Evolutionary conservation across 164 flowering plant species (phyloP).

Genomic region (Magnolia sinica): DNA sequence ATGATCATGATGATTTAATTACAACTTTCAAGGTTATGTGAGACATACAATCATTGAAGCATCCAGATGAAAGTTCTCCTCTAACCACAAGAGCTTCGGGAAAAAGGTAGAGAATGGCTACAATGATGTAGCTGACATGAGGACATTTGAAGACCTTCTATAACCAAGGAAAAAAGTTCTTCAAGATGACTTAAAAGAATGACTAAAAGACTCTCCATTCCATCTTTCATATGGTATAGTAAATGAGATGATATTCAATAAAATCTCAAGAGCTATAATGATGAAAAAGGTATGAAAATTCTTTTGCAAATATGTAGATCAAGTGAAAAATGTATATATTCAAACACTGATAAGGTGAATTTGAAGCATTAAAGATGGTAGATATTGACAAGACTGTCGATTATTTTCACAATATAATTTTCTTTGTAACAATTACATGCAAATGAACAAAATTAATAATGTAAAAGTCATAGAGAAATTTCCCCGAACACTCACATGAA

Average conservation of each 20-base stretch:
- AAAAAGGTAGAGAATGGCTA: too few relatives aligned
- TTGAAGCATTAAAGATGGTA: neutral
- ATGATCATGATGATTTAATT: too few relatives aligned
- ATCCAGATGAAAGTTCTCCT: too few relatives aligned
- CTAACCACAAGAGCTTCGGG: too few relatives aligned
- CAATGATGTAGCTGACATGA: too few relatives aligned
- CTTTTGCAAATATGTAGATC: neutral
- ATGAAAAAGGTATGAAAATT: constrained; percentile 2
- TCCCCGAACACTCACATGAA: neutral
- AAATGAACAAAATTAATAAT: neutral
- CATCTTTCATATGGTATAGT: neutral
- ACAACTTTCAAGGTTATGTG: too few relatives aligned
- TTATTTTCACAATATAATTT: neutral
- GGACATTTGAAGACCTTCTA: too few relatives aligned
- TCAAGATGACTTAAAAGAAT: neutral
- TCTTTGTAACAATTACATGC: too few relatives aligned
- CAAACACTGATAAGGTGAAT: neutral
- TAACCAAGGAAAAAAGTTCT: too few relatives aligned
- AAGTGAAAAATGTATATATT: neutral
- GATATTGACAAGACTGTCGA: neutral
- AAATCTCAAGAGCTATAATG: too few relatives aligned
- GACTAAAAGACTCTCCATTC: neutral
- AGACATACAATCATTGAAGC: too few relatives aligned
- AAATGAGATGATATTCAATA: neutral
- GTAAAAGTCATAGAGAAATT: constrained; percentile 9